These are phyloP conservation scores for Moesziomyces parantarcticus DNA, from an alignment of 1,284 basidiomycete species.

Conservation along the genomic window DNA sequence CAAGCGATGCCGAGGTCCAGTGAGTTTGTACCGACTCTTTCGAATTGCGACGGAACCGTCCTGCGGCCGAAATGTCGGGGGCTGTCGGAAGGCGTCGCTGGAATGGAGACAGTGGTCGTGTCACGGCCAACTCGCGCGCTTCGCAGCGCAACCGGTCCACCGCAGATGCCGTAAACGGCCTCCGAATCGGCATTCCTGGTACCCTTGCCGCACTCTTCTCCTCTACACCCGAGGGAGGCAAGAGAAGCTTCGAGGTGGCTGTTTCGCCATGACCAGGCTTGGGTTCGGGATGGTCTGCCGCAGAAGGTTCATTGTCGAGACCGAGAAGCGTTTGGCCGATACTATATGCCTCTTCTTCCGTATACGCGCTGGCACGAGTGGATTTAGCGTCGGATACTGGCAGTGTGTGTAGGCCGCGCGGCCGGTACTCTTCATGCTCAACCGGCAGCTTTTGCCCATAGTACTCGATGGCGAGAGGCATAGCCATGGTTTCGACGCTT, in stretches of 20 bases:
- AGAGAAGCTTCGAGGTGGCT: not conserved
- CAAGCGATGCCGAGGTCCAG: constrained; percentile 19
- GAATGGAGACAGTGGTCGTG: constrained; percentile 21
- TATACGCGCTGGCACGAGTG: constrained; percentile 3
- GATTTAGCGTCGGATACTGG: constrained; percentile 1
- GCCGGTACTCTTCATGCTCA: not conserved
- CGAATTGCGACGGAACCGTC: constrained; percentile 18
- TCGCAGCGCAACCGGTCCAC: constrained; percentile 16
- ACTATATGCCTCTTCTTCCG: constrained; percentile 1
- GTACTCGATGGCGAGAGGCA: constrained; percentile 13
- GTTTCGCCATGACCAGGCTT: not conserved
- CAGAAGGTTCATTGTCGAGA: not conserved
- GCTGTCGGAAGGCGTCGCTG: constrained; percentile 6
- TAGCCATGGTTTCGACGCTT: constrained; percentile 6
- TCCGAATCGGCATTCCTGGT: not conserved
- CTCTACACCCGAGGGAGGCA: no score
- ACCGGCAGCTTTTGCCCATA: not conserved
- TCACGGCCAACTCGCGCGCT: constrained; percentile 14
- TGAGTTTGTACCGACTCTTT: constrained; percentile 12
- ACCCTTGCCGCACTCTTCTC: not conserved
- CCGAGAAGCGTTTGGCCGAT: constrained; percentile 12
- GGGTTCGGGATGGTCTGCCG: not conserved
- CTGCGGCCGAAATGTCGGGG: constrained; percentile 4
- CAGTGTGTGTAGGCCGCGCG: not conserved
- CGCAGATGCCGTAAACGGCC: constrained; percentile 22